Base-by-base conservation (phyloP, 1,284 basidiomycete species). In the Pulveroboletus ridleyi region DNA sequence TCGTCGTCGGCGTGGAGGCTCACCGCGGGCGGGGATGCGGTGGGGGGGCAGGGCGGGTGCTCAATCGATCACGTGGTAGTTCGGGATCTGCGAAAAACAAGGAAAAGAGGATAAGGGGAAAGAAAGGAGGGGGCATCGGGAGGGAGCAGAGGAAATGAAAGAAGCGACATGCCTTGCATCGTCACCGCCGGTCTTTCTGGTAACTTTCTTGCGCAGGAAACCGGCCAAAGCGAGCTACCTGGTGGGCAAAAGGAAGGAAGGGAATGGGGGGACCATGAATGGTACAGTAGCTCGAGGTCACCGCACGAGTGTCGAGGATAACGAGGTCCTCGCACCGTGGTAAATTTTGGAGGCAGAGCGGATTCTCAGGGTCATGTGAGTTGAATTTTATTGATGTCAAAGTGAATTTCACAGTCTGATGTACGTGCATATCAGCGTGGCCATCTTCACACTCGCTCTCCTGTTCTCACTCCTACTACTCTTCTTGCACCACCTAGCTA, bases 381-480 rank as follows among this genome's bases (percentile, higher is more conserved):
- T n/a, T n/a, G n/a, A n/a, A n/a, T n/a, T n/a, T n/a, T n/a, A n/a
- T n/a, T n/a, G n/a, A n/a, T n/a, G n/a, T n/a, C n/a, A n/a, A n/a
- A n/a, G n/a, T n/a, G n/a, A n/a, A n/a, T n/a, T n/a, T n/a, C n/a
- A n/a, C n/a, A n/a, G n/a, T n/a, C n/a, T n/a, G n/a, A n/a, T n/a
- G n/a, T n/a, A n/a, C n/a, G n/a, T n/a, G n/a, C 82, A 85, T 46
- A 80, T 95, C 61, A 95, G 95, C 74, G 87, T 98, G 35, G 93
- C 92, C 1, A 85, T 98, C 49, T 96, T 98, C 80, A 98, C 96
- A 0, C 96, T 96, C 0, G 92, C 93, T 1, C 86, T 98, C 23
- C 83, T 98, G 35, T 98, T 98, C 79, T 95, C 94, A 47, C 2
- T 46, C 6, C 7, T 42, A 3, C 14, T 23, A 13, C 58, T 62